These are phyloP conservation scores for Cryphonectria japonica DNA, from an alignment of 2,329 filamentous ascomycete genomes.

Conservation along the genomic window DNA sequence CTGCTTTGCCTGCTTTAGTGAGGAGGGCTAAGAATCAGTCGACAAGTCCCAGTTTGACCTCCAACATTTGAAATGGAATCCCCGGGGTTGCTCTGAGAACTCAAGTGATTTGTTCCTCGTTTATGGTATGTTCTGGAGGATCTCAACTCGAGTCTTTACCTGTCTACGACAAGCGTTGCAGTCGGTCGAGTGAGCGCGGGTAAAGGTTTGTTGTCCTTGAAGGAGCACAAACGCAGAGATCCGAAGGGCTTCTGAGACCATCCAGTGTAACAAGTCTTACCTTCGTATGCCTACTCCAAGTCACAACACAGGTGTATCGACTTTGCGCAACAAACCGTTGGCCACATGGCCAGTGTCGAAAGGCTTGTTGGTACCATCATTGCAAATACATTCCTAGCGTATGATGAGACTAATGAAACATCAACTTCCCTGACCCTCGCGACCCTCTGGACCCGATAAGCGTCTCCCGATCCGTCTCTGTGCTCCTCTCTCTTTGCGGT, in stretches of 20 bases:
- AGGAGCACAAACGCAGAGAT: background rate
- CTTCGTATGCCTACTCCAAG: background rate
- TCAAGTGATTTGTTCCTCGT: background rate
- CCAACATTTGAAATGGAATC: background rate
- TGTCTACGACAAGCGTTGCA: background rate
- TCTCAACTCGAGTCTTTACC: background rate
- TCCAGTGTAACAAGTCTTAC: too few relatives aligned
- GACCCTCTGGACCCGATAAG: constrained; percentile 5
- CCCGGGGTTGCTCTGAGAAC: background rate
- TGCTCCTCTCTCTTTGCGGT: background rate
- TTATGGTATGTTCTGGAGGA: background rate
- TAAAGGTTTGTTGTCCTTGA: background rate
- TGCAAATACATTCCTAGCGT: background rate
- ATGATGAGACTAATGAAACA: background rate
- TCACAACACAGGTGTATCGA: background rate
- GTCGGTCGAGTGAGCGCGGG: background rate
- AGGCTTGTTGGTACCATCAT: background rate
- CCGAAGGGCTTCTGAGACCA: background rate
- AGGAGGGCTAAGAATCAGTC: background rate
- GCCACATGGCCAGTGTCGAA: background rate
- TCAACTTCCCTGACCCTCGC: background rate
- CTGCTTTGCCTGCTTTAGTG: background rate
- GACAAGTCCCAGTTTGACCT: background rate
- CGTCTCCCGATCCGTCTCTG: background rate
- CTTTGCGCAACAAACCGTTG: background rate